These are phyloP conservation scores for Pelargonium nanum DNA, from an alignment of 345 rosid species.

Conservation along the genomic window DNA sequence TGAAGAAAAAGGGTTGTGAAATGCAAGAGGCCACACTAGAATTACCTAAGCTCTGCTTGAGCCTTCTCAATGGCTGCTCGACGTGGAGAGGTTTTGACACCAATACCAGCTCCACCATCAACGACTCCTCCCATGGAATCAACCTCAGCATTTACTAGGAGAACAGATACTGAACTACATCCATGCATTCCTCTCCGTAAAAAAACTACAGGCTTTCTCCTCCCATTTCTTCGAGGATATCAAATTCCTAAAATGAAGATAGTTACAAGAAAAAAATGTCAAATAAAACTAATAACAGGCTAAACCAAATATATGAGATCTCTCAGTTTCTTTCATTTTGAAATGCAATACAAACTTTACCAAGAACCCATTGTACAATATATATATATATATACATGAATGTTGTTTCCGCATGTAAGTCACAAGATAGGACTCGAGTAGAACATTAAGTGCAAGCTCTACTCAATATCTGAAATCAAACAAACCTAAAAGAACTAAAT, in stretches of 20 bases:
- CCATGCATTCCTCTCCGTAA: constrained; percentile 62
- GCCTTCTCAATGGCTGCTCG: constrained; percentile 85
- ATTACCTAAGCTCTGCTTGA: constrained; percentile 85
- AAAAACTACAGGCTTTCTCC: constrained; percentile 16
- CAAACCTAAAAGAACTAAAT: background rate
- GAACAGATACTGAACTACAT: constrained; percentile 43
- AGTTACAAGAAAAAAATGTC: background rate
- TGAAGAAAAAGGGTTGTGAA: constrained; percentile 4
- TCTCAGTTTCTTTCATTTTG: background rate
- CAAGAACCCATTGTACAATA: background rate
- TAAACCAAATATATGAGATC: background rate
- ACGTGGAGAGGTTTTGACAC: constrained; percentile 69
- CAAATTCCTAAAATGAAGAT: constrained; percentile 1
- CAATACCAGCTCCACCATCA: constrained; percentile 77
- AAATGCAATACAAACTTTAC: background rate
- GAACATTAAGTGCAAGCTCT: background rate
- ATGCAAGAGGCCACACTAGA: constrained; percentile 3
- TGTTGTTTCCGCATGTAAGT: background rate
- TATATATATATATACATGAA: too few relatives aligned
- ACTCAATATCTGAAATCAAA: background rate
- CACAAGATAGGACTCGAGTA: background rate
- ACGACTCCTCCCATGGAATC: constrained; percentile 99
- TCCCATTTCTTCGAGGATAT: constrained; percentile 23
- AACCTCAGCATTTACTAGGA: constrained; percentile 91
- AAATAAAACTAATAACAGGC: background rate